Base-by-base conservation (phyloP, 2,329 filamentous ascomycete genomes). In the Epichloe typhina region DNA sequence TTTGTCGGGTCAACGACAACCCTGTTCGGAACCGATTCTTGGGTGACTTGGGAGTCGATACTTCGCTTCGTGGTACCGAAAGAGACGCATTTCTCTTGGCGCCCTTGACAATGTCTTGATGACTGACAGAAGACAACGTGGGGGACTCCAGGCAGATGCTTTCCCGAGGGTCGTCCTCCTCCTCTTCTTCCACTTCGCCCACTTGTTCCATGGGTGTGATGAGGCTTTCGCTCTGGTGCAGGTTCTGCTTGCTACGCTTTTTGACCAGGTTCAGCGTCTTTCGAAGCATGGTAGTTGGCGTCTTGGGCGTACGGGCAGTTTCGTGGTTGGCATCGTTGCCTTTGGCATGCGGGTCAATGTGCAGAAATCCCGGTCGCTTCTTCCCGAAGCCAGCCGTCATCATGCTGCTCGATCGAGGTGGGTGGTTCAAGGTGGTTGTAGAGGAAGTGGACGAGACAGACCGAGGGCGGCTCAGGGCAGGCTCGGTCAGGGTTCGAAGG, bases 191-290 rank as follows among this genome's bases (percentile, higher is more conserved):
- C 26, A 64, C 62, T 47, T 67, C 66, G 33, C 61, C 62, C 36
- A 66, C 61, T 52, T 69, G 64, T 51, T 64, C 65, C 60, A 66
- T 65, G 44, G 58, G 52, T 17, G 61, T 62, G 7, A 67, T 64
- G 38, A 59, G 58, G n/a, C 60, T 59, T 35, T 66, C 66, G 43
- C 65, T 61, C 12, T 62, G 56, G 56, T 65, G 69, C 54, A 80
- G 66, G 23, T 67, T 66, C 7, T 74, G 73, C 50, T 70, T 69
- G 66, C 76, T 80, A 55, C 74, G 71, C 69, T 77, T 79, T 59
- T 72, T 70, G 46, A 73, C 72, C 33, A 81, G 65, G 57, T 70
- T 78, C 42, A 80, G 64, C 3, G 76, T 76, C 57, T 74, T 72
- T 59, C 72, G 76, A 54, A 80, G 69, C 50, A 79, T 66, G 35